Conservation (phyloP, 192 early-diverging fungal genomes). For the Backusella liffmaniae region DNA sequence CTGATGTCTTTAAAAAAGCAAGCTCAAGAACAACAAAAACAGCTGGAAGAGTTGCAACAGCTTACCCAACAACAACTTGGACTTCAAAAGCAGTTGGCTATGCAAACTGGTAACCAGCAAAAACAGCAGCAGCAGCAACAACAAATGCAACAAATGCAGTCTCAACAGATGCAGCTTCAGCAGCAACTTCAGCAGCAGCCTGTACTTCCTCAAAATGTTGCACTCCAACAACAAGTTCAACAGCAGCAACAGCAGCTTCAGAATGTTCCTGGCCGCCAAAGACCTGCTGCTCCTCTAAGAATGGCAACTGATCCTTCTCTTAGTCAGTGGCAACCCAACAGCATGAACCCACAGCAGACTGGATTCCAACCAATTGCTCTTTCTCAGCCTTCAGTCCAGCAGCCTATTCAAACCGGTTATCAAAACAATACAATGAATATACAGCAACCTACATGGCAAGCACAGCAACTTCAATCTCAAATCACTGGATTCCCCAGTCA, state of each 20-base stretch:
- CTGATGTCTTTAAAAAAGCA: conserved; percentile 2
- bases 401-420: conserved; percentile 5
- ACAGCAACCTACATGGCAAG: conserved; percentile 22
- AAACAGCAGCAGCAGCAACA: background rate
- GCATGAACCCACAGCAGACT: background rate
- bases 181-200: background rate
- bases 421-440: background rate
- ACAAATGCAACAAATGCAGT: background rate
- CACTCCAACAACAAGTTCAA: background rate
- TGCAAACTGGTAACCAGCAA: conserved; percentile 9
- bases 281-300: background rate
- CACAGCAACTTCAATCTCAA: conserved; percentile 31
- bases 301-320: background rate
- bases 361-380: background rate
- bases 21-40: conserved; percentile 14
- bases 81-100: conserved; percentile 15
- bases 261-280: background rate
- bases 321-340: background rate
- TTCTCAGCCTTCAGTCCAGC: conserved; percentile 2
- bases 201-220: background rate
- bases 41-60: conserved; percentile 5
- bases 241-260: background rate
- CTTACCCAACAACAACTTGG: conserved; percentile 10
- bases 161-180: background rate
- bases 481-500: conserved; percentile 22